Conservation (phyloP, 2,329 filamentous ascomycete species). For the Ascocoryne sarcoides region DNA sequence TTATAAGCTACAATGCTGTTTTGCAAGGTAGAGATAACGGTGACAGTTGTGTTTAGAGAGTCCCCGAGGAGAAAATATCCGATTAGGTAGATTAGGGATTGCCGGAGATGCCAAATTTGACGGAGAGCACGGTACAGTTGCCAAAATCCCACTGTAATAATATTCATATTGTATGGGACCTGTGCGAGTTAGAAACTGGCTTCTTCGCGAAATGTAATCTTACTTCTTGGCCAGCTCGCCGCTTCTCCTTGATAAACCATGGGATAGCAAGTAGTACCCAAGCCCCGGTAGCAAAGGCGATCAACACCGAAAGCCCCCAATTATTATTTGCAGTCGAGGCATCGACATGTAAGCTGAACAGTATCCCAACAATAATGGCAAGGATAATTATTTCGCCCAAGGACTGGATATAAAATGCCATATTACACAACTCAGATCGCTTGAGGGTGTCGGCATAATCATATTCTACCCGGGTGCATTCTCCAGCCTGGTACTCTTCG, state of each 20-base stretch:
- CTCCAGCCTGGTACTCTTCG: constrained; percentile 39
- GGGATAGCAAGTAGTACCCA: constrained; percentile 57
- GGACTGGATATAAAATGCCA: constrained; percentile 56
- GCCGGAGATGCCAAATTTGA: constrained; percentile 56
- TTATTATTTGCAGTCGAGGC: constrained; percentile 52
- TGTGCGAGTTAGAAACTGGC: constrained; percentile 3
- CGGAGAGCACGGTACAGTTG: constrained; percentile 49
- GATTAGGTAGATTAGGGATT: constrained; percentile 56
- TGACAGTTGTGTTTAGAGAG: constrained; percentile 61
- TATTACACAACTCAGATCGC: constrained; percentile 54
- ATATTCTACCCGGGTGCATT: constrained; percentile 50
- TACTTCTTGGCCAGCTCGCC: constrained; percentile 47
- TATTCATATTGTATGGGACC: constrained; percentile 33
- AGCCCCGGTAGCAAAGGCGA: constrained; percentile 55
- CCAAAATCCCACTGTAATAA: constrained; percentile 51
- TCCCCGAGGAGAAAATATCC: constrained; percentile 64
- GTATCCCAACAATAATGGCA: constrained; percentile 55
- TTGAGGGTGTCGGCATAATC: constrained; percentile 53
- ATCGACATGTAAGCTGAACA: constrained; percentile 53
- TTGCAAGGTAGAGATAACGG: constrained; percentile 57
- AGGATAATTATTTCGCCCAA: constrained; percentile 53
- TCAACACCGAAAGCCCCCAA: constrained; percentile 55
- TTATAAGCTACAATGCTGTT: constrained; percentile 58
- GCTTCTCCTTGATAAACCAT: constrained; percentile 59
- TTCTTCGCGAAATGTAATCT: constrained; percentile 9